Evolutionary conservation across 73 alveolate species (phyloP), one percentile per base, ranked within the genome.

Genomic region (Strombidium stylifer): DNA sequence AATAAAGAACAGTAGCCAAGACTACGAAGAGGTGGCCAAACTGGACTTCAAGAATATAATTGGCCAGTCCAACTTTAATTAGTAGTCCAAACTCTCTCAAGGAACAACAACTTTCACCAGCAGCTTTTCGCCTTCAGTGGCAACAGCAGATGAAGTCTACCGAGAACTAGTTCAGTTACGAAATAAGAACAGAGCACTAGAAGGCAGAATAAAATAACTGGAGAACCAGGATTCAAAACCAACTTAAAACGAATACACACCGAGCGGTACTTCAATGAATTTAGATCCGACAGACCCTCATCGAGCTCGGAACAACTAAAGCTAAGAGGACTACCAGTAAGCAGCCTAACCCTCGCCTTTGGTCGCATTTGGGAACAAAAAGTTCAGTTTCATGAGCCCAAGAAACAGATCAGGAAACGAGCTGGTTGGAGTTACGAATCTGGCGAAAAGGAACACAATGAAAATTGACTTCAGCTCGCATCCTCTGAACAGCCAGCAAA

Each of bases 111-210:
- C 5, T 30, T 54, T n/a, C 7, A 69, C 21, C 18, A 44, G 46
- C 28, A 20, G 56, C 14, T 0, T n/a, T n/a, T 47, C 46, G 18
- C 40, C n/a, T 19, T 15, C 34, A 1, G 69, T 46, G 6, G 32
- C 52, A 0, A 69, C 52, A 0, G 20, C 57, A 15, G 82, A 69
- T 53, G 70, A 31, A 10, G 69, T 69, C 19, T 70, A 70, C 68
- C n/a, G 15, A 15, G 74, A 70, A 52, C 32, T 70, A 26, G 45
- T 70, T 16, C 58, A 70, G 47, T 30, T 57, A 24, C 15, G 84
- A 19, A 45, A 55, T 16, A 46, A 68, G 40, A 70, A 70, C 37
- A 55, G 57, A 32, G 67, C 54, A 3, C 58, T 70, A 18, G 84
- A 70, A 26, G 54, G 50, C 32, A 37, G 84, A 11, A 57, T 70